Evolutionary conservation across 73 alveolate genomes (phyloP), one percentile per base, ranked within the genome.

Genomic region (Effrenium voratum): DNA sequence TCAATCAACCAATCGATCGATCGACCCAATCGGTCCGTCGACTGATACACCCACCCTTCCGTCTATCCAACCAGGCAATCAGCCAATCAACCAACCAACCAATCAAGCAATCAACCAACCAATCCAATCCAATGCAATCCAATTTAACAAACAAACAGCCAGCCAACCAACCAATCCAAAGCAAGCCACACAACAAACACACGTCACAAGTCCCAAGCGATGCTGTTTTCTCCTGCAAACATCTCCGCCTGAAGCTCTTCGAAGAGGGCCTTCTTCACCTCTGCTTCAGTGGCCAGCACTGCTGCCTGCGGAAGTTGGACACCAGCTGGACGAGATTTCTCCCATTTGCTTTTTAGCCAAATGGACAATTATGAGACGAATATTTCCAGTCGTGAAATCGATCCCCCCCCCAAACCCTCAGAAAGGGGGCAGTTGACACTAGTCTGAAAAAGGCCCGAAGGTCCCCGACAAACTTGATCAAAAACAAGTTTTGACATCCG

Each of bases 211-310:
- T n/a, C n/a, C n/a, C n/a, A n/a, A n/a, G n/a, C n/a, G n/a, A n/a
- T n/a, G n/a, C n/a, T n/a, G n/a, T n/a, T 41, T 1, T 68, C 80
- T 1, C 46, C 38, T 68, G 80, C 80, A 32, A n/a, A 19, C 41
- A 16, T 28, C 57, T 5, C 34, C 38, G 72, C 95, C 95, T 88
- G 95, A 86, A 90, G 57, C 55, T 90, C 88, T 38, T 90, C 97
- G 38, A 90, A 68, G n/a, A 90, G 55, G 34, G 97, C 97, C 43
- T 90, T 90, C 97, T 90, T 90, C 75, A 45, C 87, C 16, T 90
- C 97, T 3, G 57, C 49, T 34, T 90, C 97, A 0, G 97, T 90
- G 59, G 97, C 63, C 40, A 90, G 87, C 55, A 90, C 6, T 30
- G 97, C 97, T 5, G 95, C 95, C 95, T 81, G 92, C 40, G 43